Evolutionary conservation across 768 basidiomycete species (phyloP), one percentile per base, ranked within the genome.

Genomic region (Epithele typhae): DNA sequence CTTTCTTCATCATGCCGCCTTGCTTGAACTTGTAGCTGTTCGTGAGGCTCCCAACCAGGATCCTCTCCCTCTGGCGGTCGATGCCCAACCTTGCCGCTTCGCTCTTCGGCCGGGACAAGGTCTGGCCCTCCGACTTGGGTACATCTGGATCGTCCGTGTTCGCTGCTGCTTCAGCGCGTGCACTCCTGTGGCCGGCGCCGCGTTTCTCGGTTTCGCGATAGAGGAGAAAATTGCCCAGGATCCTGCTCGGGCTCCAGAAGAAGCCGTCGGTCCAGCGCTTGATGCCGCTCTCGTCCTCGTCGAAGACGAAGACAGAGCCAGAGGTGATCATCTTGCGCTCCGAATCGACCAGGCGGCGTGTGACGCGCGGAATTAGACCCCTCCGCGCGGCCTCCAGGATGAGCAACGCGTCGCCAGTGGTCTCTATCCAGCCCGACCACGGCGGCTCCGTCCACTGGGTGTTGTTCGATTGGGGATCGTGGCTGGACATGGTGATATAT

Each of bases 221-320:
- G 52, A 95, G 82, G 59, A 98, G 72, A 62, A 96, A 98, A 65
- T 97, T 97, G 58, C 91, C 91, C 48, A 96, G 71, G 25, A 96
- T 96, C 48, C 94, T 75, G 54, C 84, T 87, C 0, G 94, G 94
- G 55, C 86, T 89, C 94, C 94, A 96, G 63, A 87, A 87, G 63
- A 89, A 84, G n/a, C 93, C 92, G 68, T 98, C 94, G 1, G 94
- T 98, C 90, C 93, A 96, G 36, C 94, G 78, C 71, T 94, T 95
- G 71, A 98, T 98, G 22, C 93, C 92, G 59, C 89, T 92, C 68
- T 95, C 92, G 59, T 92, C 87, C 71, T 96, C 94, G 65, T 98
- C 92, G 61, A 96, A 98, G 54, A 96, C 94, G 59, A 97, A 98
- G 10, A 98, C 92, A 6, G 87, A 88, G 46, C 94, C 94, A 5